Conservation (phyloP, 345 rosid genomes). For the Ailanthus altissimus region DNA sequence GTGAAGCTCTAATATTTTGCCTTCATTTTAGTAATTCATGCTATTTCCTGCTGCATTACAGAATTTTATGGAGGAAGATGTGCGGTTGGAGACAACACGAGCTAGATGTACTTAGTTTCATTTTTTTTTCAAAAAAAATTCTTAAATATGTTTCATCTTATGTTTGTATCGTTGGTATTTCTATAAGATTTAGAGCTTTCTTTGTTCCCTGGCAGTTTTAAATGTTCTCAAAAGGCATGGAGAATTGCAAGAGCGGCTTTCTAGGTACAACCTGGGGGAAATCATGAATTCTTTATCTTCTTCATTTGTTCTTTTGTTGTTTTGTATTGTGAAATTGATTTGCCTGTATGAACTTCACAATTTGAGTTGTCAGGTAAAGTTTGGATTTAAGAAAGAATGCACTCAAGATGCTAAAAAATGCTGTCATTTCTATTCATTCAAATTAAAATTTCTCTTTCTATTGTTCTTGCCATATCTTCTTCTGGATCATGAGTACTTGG, state of each 20-base stretch:
- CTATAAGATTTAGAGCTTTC: constrained; percentile 15
- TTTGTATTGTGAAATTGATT: not conserved
- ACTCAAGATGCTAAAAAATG: not conserved
- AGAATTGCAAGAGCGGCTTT: constrained; percentile 74
- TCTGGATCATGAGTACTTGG: not conserved
- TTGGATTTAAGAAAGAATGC: not conserved
- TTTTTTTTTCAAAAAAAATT: constrained; percentile 3
- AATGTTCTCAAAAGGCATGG: constrained; percentile 81
- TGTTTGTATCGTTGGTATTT: constrained; percentile 15
- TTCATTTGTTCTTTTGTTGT: not conserved
- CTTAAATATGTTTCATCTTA: not conserved
- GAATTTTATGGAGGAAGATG: constrained; percentile 68
- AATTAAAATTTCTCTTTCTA: not conserved
- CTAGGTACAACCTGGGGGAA: constrained; percentile 48
- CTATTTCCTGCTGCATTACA: constrained; percentile 23
- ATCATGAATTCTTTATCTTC: not conserved
- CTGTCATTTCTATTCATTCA: not conserved
- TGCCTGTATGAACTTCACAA: no score
- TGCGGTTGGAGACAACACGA: constrained; percentile 67
- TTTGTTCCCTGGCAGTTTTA: constrained; percentile 54
- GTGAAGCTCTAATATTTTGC: constrained; percentile 1
- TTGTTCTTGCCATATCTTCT: not conserved
- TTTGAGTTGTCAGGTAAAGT: not conserved
- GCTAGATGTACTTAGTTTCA: constrained; percentile 57
- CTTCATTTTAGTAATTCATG: not conserved